Percentiles rank a stretch among this genome's conserved stretches.
phyloP scores from a whole-genome alignment of 2,329 filamentous ascomycete genomes.

The Sarocladiaceae sp. region DNA sequence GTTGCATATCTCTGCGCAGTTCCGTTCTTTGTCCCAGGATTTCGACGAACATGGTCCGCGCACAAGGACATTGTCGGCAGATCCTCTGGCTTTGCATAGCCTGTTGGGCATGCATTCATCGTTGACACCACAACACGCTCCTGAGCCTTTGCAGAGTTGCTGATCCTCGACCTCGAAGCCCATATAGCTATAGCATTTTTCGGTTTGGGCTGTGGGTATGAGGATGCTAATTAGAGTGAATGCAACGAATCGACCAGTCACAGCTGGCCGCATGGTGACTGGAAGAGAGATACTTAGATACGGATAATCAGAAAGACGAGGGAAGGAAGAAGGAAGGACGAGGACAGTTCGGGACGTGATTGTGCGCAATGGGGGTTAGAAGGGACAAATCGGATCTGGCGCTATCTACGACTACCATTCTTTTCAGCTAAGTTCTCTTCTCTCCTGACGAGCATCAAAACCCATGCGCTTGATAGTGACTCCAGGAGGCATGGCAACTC shows the following conservation, averaged over 20 bases:
- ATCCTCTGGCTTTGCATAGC: neutral
- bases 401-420: too few relatives aligned
- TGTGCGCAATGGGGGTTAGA: too few relatives aligned
- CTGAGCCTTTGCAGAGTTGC: conserved; percentile 4
- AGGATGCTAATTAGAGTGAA: neutral
- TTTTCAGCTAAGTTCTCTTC: too few relatives aligned
- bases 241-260: neutral
- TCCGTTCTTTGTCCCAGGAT: neutral
- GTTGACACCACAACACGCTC: neutral
- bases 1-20: conserved; percentile 5
- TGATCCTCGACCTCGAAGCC: conserved; percentile 3
- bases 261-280: too few relatives aligned
- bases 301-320: too few relatives aligned
- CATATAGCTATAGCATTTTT: conserved; percentile 4
- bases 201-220: neutral
- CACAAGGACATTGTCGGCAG: neutral
- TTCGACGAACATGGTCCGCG: neutral
- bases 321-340: too few relatives aligned
- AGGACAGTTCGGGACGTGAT: too few relatives aligned
- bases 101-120: conserved; percentile 5
- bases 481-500: too few relatives aligned
- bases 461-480: too few relatives aligned
- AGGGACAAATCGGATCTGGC: too few relatives aligned
- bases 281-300: too few relatives aligned
- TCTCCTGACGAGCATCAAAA: too few relatives aligned